These are phyloP conservation scores for Talaromyces adpressus DNA, from an alignment of 495 filamentous ascomycete genomes.

Conservation along the genomic window DNA sequence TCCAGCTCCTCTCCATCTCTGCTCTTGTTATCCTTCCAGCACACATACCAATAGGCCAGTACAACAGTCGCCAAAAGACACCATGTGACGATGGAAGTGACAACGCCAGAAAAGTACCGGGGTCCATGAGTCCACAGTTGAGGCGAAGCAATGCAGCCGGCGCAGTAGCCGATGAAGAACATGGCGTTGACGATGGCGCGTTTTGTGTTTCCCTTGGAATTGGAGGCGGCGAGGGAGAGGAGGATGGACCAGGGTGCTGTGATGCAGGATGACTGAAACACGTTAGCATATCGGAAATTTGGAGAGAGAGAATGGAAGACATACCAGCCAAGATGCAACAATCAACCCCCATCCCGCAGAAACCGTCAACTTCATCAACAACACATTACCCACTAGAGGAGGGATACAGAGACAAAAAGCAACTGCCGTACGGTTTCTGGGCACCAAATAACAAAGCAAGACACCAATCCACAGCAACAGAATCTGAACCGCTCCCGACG, in stretches of 20 bases:
- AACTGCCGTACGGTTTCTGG: constrained; percentile 17
- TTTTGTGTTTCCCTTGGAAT: constrained; percentile 60
- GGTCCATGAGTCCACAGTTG: constrained; percentile 25
- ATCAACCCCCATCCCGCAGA: constrained; percentile 26
- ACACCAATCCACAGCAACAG: constrained; percentile 24
- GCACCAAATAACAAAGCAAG: constrained; percentile 17
- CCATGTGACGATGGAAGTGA: constrained; percentile 25
- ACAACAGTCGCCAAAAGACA: constrained; percentile 18
- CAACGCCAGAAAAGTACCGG: constrained; percentile 19
- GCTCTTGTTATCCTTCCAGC: constrained; percentile 15
- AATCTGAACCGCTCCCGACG: constrained; percentile 27
- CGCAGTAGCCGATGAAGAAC: constrained; percentile 32
- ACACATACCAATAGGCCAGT: constrained; percentile 18
- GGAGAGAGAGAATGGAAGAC: constrained; percentile 3
- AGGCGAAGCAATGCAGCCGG: constrained; percentile 24
- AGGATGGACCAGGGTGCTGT: constrained; percentile 46
- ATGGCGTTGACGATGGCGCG: constrained; percentile 38
- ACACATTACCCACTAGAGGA: constrained; percentile 21
- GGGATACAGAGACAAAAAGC: constrained; percentile 18
- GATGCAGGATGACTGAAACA: constrained; percentile 19
- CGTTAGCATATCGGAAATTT: not conserved
- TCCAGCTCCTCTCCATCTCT: constrained; percentile 4
- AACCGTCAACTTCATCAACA: constrained; percentile 23
- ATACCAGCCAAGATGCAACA: constrained; percentile 27
- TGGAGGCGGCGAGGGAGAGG: constrained; percentile 44